phyloP scores from a whole-genome alignment of 1,284 basidiomycete genomes.

The Neotropicomus parvogracilis region DNA sequence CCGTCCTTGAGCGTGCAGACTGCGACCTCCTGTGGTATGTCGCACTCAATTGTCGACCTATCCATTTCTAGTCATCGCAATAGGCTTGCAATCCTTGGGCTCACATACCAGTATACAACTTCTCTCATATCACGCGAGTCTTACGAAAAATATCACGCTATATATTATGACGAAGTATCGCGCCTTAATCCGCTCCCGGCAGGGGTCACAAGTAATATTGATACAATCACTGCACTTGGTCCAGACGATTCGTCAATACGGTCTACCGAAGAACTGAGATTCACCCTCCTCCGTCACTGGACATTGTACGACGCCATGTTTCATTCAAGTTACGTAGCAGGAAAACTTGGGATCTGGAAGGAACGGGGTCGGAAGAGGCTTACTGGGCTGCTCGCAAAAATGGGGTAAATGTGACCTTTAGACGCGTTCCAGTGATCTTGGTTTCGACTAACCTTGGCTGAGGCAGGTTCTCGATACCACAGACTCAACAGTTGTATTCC shows the following conservation, averaged over 20 bases:
- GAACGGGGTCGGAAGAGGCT: conserved; percentile 88
- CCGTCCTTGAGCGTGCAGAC: conserved; percentile 84
- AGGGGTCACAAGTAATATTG: conserved; percentile 34
- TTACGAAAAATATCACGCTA: conserved; percentile 78
- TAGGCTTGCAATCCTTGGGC: conserved; percentile 90
- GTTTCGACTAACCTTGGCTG: conserved; percentile 7
- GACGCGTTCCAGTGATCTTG: conserved; percentile 7
- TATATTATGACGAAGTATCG: conserved; percentile 87
- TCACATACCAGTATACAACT: conserved; percentile 90
- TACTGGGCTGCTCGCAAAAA: conserved; percentile 93
- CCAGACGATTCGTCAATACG: conserved; percentile 83
- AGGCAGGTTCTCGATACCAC: conserved; percentile 81
- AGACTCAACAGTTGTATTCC: conserved; percentile 89
- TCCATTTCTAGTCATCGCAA: conserved; percentile 1
- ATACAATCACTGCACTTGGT: conserved; percentile 51
- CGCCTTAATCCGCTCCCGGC: conserved; percentile 72
- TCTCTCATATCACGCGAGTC: conserved; percentile 82
- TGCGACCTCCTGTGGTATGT: conserved; percentile 88
- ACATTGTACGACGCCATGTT: conserved; percentile 97
- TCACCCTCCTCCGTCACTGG: conserved; percentile 97
- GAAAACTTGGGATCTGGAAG: conserved; percentile 94
- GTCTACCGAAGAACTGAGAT: conserved; percentile 83
- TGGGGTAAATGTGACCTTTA: conserved; percentile 70
- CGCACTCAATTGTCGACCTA: neutral
- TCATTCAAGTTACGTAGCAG: conserved; percentile 94